Evolutionary conservation across 768 basidiomycete species (phyloP).

Genomic region (Podaxis pistillaris): DNA sequence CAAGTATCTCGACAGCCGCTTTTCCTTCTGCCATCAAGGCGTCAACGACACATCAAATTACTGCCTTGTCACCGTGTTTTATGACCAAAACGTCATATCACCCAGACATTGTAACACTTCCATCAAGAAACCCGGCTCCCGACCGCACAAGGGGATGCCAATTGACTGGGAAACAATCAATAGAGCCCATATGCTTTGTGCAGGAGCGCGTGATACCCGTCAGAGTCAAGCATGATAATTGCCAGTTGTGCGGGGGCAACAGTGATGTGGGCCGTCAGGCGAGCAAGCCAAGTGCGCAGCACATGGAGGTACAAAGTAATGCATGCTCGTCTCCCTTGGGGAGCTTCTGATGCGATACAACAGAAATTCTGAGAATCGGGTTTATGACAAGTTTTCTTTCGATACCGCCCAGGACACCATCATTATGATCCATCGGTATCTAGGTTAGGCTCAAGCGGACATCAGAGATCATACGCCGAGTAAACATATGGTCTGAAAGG

Average conservation of each 20-base stretch:
- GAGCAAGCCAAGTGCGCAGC: too few species aligned
- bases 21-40: not conserved
- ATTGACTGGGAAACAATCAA: not conserved
- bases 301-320: too few species aligned
- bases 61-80: not conserved
- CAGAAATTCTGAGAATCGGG: too few species aligned
- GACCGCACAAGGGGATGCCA: not conserved
- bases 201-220: not conserved
- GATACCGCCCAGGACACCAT: not conserved
- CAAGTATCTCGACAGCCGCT: not conserved
- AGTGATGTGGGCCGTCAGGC: too few species aligned
- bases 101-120: too few species aligned
- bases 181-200: not conserved
- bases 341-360: too few species aligned
- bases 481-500: not conserved
- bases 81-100: not conserved
- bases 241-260: not conserved
- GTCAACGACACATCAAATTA: not conserved
- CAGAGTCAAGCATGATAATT: not conserved
- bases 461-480: conserved; percentile 4
- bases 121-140: not conserved
- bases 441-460: not conserved
- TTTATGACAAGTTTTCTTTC: too few species aligned
- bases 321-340: too few species aligned
- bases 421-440: not conserved